Evolutionary conservation across 2,329 filamentous ascomycete species (phyloP).

Genomic region (Leptographium galeiforme): DNA sequence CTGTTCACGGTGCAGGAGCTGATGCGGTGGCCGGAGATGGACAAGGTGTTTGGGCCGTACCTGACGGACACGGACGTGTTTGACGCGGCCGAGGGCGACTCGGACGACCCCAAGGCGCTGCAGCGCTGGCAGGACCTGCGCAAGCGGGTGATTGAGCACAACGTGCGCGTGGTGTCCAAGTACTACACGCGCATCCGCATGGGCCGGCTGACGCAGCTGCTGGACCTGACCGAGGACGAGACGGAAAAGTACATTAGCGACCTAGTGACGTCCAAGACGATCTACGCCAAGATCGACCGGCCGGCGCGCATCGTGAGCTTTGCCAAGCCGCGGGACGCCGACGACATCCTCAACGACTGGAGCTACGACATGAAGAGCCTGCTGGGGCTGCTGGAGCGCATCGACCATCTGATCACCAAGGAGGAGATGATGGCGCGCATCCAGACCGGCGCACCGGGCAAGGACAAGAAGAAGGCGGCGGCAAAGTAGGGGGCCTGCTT

Average conservation of each 20-base stretch:
- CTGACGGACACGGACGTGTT: constrained; percentile 87
- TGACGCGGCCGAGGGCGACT: constrained; percentile 48
- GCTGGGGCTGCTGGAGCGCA: constrained; percentile 64
- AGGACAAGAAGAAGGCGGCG: neutral
- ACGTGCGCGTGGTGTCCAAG: constrained; percentile 91
- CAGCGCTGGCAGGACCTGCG: constrained; percentile 87
- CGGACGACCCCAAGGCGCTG: constrained; percentile 65
- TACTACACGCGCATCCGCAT: constrained; percentile 98
- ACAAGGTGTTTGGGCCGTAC: constrained; percentile 77
- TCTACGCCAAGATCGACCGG: constrained; percentile 93
- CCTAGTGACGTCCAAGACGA: constrained; percentile 91
- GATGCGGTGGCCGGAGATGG: constrained; percentile 95
- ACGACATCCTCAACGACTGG: constrained; percentile 97
- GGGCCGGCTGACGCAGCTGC: constrained; percentile 73
- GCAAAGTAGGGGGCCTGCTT: no score
- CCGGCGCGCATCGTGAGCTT: constrained; percentile 88
- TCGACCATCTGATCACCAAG: constrained; percentile 97
- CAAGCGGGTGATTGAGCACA: constrained; percentile 98
- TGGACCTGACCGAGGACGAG: constrained; percentile 88
- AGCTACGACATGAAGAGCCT: constrained; percentile 74
- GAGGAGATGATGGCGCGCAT: constrained; percentile 99
- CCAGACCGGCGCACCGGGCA: constrained; percentile 42
- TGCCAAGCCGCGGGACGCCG: constrained; percentile 84
- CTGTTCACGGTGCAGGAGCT: constrained; percentile 91
- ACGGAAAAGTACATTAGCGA: constrained; percentile 99